A percentile compares a stretch with the other conserved stretches of the same genome.
These are phyloP conservation scores for Schizothecium vesticola DNA, from an alignment of 495 filamentous ascomycete genomes.

Conservation along the genomic window DNA sequence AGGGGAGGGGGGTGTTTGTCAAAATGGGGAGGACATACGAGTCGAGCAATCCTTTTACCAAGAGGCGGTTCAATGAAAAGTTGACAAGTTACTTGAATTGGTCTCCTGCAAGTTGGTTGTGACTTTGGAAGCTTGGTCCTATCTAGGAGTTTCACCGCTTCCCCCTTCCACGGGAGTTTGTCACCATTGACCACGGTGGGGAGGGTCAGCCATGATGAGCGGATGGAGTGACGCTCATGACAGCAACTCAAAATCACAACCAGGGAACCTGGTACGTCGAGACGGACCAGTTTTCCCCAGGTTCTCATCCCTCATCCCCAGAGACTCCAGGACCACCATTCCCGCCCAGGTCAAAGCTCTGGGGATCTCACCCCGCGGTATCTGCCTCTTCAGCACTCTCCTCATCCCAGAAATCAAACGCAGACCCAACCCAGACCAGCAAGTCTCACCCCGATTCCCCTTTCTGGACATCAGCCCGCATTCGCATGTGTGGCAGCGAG, in stretches of 20 bases:
- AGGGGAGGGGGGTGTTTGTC: not conserved
- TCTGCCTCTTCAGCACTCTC: no score
- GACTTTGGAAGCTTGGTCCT: not conserved
- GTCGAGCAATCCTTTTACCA: not conserved
- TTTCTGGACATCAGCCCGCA: not conserved
- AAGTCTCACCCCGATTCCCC: not conserved
- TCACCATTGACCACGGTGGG: not conserved
- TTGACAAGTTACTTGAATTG: not conserved
- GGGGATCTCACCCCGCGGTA: not conserved
- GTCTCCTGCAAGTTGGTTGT: not conserved
- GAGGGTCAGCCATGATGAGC: not conserved
- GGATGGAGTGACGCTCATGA: not conserved
- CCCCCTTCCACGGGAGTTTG: no score
- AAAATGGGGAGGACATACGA: not conserved
- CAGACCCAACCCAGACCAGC: not conserved
- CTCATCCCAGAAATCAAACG: not conserved
- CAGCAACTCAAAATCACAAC: not conserved
- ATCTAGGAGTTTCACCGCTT: not conserved
- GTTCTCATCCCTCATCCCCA: not conserved
- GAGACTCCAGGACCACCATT: not conserved
- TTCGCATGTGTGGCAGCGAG: not conserved
- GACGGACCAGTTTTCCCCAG: not conserved
- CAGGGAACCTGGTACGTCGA: not conserved
- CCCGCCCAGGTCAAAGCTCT: not conserved
- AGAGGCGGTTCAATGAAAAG: not conserved